These are phyloP conservation scores for Cadophora sp. DNA, from an alignment of 2,329 filamentous ascomycete genomes.

Conservation along the genomic window DNA sequence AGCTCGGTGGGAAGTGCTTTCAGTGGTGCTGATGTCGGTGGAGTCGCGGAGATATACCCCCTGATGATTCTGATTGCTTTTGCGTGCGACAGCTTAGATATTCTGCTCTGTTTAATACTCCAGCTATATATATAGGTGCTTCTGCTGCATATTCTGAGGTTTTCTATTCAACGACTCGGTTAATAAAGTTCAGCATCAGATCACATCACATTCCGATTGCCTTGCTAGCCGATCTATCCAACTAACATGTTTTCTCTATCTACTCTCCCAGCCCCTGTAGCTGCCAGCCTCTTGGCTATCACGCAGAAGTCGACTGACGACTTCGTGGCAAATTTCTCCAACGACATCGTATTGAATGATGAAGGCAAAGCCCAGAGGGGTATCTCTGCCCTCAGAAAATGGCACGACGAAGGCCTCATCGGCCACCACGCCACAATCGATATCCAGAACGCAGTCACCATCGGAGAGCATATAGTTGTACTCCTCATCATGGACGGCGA, in stretches of 20 bases:
- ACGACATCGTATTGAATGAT: conserved; percentile 18
- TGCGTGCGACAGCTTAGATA: no score
- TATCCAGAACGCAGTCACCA: conserved; percentile 3
- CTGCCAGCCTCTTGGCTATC: conserved; percentile 17
- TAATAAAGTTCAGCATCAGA: background rate
- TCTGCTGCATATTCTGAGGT: background rate
- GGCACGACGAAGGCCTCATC: conserved; percentile 20
- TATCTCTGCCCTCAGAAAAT: conserved; percentile 7
- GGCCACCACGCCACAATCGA: conserved; percentile 23
- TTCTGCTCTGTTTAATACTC: background rate
- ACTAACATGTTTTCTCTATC: background rate
- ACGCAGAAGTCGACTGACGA: conserved; percentile 9
- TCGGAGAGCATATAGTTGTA: conserved; percentile 14
- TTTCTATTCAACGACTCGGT: background rate
- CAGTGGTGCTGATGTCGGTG: background rate
- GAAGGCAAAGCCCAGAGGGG: conserved; percentile 24
- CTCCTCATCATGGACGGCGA: conserved; percentile 30
- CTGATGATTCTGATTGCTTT: background rate
- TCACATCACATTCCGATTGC: background rate
- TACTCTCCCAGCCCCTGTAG: conserved; percentile 4
- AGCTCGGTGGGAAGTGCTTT: no score
- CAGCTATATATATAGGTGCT: background rate
- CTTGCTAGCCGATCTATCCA: conserved; percentile 4
- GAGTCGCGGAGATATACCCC: background rate
- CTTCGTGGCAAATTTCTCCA: conserved; percentile 22